Evolutionary conservation across 345 rosid species (phyloP).

Genomic region (Melaleuca alternifolia): DNA sequence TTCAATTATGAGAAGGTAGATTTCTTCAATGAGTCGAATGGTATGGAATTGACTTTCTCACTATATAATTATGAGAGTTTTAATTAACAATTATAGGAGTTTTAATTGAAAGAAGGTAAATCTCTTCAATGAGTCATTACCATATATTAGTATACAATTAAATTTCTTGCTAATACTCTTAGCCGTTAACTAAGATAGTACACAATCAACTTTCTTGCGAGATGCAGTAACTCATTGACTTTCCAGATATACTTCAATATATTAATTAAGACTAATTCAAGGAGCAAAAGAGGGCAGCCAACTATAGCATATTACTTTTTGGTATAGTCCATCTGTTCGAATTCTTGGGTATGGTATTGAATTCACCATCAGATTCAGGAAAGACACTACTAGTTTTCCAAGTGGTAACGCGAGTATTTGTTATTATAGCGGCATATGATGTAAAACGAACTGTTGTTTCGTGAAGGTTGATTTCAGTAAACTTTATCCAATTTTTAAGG

Average conservation of each 20-base stretch:
- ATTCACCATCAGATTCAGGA: neutral
- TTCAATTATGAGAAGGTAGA: no score
- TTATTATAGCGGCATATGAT: neutral
- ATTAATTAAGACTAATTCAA: neutral
- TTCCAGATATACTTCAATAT: neutral
- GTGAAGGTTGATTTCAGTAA: neutral
- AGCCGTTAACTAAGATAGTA: neutral
- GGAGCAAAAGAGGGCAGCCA: neutral
- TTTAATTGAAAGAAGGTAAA: no score
- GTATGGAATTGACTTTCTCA: no score
- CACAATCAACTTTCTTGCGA: neutral
- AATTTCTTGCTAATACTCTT: neutral
- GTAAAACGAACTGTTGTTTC: neutral
- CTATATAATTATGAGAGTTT: no score
- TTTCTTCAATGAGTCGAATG: no score
- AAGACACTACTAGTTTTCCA: neutral
- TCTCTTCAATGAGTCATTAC: no score
- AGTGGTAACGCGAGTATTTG: neutral
- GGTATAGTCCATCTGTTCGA: neutral
- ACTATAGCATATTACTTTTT: neutral
- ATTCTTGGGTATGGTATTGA: neutral
- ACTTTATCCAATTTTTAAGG: neutral
- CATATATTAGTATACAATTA: no score
- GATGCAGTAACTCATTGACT: no score
- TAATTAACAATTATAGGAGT: no score